A percentile compares a stretch with the other conserved stretches of the same genome.
Evolutionary conservation across 441 rosid genomes (phyloP).

Genomic region (Mallotus repandus): DNA sequence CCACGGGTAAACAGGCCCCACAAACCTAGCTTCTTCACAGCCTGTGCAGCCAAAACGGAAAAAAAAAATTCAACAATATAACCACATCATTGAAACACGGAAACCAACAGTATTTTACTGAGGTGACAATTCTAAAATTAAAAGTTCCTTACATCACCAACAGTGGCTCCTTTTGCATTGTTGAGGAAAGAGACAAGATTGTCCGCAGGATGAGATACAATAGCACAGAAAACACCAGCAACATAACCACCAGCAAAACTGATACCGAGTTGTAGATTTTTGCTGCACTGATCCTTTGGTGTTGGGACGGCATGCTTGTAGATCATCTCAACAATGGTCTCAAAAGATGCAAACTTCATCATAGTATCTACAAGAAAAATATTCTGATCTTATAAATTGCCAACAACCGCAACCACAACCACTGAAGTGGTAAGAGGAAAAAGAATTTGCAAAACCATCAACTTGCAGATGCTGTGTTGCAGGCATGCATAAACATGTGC

Average conservation of each 20-base stretch:
- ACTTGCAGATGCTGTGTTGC: neutral
- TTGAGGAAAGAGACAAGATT: constrained; percentile 99
- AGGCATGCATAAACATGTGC: neutral
- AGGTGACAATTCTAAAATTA: neutral
- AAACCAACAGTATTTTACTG: neutral
- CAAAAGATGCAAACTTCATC: constrained; percentile 99
- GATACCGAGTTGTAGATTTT: constrained; percentile 76
- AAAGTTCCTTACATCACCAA: constrained; percentile 76
- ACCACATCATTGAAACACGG: neutral
- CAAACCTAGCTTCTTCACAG: constrained; percentile 92
- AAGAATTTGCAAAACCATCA: neutral
- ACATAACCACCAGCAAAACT: constrained; percentile 97
- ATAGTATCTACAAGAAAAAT: constrained; percentile 67
- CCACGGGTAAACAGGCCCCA: constrained; percentile 96
- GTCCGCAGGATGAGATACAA: constrained; percentile 98
- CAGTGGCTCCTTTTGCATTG: constrained; percentile 98
- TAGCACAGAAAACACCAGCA: constrained; percentile 96
- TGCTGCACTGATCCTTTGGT: constrained; percentile 94
- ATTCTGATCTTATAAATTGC: neutral
- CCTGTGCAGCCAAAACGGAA: constrained; percentile 43
- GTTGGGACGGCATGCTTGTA: constrained; percentile 86
- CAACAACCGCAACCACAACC: neutral
- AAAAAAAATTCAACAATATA: neutral
- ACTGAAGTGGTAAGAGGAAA: neutral
- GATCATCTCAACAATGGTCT: constrained; percentile 89